Base-by-base conservation (phyloP, 2,329 filamentous ascomycete genomes). In the Ophiostoma tasmaniense region DNA sequence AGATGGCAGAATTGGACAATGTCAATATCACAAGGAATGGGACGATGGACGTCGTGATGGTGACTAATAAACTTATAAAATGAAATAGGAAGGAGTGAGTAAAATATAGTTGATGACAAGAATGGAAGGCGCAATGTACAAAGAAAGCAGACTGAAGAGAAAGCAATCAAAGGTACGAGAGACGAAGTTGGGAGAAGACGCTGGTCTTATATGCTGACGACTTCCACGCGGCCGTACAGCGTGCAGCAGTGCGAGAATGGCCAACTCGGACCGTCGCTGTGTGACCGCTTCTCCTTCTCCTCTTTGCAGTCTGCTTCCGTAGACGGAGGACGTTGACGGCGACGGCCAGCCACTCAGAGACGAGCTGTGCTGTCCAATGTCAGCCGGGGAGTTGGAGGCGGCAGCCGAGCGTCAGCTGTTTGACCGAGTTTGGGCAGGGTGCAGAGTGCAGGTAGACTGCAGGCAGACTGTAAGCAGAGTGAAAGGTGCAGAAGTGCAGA, bases 261-360 rank as follows among this genome's bases (percentile, higher is more conserved):
- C 42, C 20, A 45, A 22, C 45, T 55, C 50, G n/a, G 22, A 3
- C 20, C 52, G 14, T 55, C 62, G 3, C 33, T 33, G 52, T 67
- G 66, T 62, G 25, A 62, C 37, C 30, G 45, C 22, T 37, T 50
- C 66, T 64, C 35, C 55, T 42, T 39, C 37, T 39, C 37, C 37
- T 39, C 37, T 33, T 33, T 33, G 33, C 33, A 6, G 33, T 28
- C 33, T 30, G 50, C 39, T 59, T 68, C 67, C 67, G 67, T 55
- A 68, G 35, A 65, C 67, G 67, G 67, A 68, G 67, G 37, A 22
- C 39, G 61, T 42, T 17, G n/a, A 28, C 22, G 33, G 25, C n/a
- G n/a, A 28, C 22, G 33, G 25, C n/a, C 35, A 45, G 28, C 50
- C n/a, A 45, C 8, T 52, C 39, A 35, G 13, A 55, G 35, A 28